A percentile compares a stretch with the other conserved stretches of the same genome.
Conservation (phyloP, 345 rosid species). For the Populus deltoides region DNA sequence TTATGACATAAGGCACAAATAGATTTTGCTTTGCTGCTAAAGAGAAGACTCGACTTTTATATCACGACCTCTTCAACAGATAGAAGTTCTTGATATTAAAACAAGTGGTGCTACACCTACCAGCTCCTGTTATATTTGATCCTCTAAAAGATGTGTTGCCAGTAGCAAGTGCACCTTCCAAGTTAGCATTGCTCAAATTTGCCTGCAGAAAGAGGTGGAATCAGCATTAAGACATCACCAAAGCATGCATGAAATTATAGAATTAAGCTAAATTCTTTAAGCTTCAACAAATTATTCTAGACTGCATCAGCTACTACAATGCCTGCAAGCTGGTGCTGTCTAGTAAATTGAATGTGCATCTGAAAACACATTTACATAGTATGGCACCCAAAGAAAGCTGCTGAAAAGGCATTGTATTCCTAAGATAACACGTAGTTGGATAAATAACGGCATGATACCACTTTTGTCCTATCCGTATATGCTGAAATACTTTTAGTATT, state of each 20-base stretch:
- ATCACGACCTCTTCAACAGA: neutral
- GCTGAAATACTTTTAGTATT: neutral
- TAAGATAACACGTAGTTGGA: neutral
- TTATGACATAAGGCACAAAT: neutral
- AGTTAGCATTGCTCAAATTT: conserved; percentile 78
- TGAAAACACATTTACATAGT: neutral
- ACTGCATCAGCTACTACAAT: neutral
- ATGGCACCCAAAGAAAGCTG: neutral
- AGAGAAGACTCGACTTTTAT: neutral
- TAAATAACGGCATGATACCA: neutral
- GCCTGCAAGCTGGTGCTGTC: neutral
- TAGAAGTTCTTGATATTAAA: neutral
- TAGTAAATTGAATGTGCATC: neutral
- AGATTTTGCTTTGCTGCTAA: neutral
- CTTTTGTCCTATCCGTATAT: neutral
- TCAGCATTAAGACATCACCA: neutral
- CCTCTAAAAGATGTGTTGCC: conserved; percentile 97
- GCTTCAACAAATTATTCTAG: neutral
- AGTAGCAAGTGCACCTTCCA: conserved; percentile 88
- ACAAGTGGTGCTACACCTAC: conserved; percentile 29
- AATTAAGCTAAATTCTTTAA: neutral
- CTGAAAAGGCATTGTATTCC: neutral
- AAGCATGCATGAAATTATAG: neutral
- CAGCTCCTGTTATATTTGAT: conserved; percentile 83
- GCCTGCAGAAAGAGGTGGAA: conserved; percentile 45